phyloP scores from a whole-genome alignment of 495 filamentous ascomycete species.

The Aspergillus steynii region DNA sequence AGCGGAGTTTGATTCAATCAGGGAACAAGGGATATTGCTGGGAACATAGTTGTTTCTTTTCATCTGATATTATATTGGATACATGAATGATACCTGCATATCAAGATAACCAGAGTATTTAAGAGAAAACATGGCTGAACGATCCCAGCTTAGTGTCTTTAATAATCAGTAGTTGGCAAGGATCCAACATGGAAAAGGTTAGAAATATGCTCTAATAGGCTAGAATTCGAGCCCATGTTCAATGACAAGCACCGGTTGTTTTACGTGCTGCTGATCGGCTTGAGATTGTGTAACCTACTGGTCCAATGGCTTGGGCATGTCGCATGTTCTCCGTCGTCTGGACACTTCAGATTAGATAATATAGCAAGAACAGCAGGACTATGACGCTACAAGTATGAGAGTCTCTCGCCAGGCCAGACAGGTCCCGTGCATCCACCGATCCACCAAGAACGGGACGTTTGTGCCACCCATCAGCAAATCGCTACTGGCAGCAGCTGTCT shows the following conservation, averaged over 20 bases:
- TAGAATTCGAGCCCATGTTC: too few relatives aligned
- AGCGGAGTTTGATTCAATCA: too few relatives aligned
- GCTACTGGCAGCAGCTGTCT: neutral
- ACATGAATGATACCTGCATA: too few relatives aligned
- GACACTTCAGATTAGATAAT: constrained; percentile 5
- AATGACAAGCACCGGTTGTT: neutral
- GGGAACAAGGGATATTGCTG: too few relatives aligned
- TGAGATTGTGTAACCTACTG: neutral
- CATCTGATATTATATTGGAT: too few relatives aligned
- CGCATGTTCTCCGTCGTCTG: neutral
- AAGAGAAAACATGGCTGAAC: too few relatives aligned
- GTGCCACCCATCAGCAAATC: neutral
- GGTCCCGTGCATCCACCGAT: neutral
- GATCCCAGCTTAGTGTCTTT: too few relatives aligned
- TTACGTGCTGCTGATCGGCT: neutral
- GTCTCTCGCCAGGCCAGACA: neutral
- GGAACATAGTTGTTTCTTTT: too few relatives aligned
- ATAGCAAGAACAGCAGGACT: neutral
- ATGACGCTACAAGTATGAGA: neutral
- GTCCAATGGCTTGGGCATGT: neutral
- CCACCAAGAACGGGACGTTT: neutral
- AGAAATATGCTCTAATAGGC: too few relatives aligned
- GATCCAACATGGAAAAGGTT: too few relatives aligned
- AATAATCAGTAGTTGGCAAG: too few relatives aligned
- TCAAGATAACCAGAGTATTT: too few relatives aligned